phyloP scores from a whole-genome alignment of 2,329 filamentous ascomycete genomes.

The Cladorrhinum sp. region DNA sequence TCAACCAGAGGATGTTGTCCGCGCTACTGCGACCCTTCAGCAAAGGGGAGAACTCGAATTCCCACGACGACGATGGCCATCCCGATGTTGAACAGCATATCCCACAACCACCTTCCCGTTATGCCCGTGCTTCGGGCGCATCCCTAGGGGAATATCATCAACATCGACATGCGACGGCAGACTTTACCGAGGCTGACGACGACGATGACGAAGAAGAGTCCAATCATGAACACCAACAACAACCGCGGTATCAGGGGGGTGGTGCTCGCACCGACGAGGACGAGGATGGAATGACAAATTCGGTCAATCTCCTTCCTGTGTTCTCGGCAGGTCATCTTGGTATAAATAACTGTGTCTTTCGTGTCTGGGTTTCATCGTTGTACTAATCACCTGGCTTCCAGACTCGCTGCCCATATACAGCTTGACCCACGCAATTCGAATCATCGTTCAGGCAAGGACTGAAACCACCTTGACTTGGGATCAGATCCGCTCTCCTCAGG shows the following conservation, averaged over 20 bases:
- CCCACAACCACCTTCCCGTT: constrained; percentile 16
- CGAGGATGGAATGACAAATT: constrained; percentile 31
- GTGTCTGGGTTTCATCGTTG: background rate
- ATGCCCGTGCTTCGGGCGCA: constrained; percentile 9
- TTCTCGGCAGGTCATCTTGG: constrained; percentile 78
- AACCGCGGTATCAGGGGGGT: constrained; percentile 25
- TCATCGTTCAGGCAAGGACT: constrained; percentile 77
- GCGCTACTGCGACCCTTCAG: constrained; percentile 32
- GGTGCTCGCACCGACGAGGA: constrained; percentile 35
- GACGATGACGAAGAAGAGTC: constrained; percentile 44
- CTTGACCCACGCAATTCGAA: constrained; percentile 84
- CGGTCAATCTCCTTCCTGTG: constrained; percentile 59
- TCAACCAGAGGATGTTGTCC: constrained; percentile 32
- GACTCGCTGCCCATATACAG: constrained; percentile 86
- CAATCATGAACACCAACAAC: constrained; percentile 38
- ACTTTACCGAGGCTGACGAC: constrained; percentile 63
- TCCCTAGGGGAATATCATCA: constrained; percentile 34
- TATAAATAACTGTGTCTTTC: constrained; percentile 36
- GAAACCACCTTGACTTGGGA: constrained; percentile 95
- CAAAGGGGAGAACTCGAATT: constrained; percentile 27
- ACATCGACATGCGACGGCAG: constrained; percentile 56
- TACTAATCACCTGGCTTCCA: constrained; percentile 37
- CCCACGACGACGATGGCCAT: constrained; percentile 18
- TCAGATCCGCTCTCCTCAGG: constrained; percentile 89
- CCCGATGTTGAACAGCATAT: constrained; percentile 20